Evolutionary conservation across 352 stramenopile species (phyloP).

Genomic region (Pythium dissimile): DNA sequence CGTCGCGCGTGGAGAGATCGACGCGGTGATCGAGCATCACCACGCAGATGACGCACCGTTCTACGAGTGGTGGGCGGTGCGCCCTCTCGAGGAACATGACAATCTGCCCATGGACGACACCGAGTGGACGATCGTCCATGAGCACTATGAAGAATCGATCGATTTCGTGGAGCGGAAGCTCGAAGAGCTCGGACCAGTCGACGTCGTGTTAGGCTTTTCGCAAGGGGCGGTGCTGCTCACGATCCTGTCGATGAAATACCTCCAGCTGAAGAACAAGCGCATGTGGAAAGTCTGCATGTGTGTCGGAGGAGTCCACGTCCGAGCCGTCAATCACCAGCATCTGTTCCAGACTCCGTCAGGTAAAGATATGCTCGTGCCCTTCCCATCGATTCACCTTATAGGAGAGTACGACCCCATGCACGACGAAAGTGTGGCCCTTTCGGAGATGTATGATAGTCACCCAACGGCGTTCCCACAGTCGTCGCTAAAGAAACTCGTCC

Average conservation of each 20-base stretch:
- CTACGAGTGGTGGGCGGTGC: slow-evolving; percentile 71
- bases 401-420: slow-evolving; percentile 36
- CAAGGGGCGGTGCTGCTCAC: slow-evolving; percentile 71
- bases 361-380: slow-evolving; percentile 17
- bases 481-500: slow-evolving; percentile 23
- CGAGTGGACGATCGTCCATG: slow-evolving; percentile 19
- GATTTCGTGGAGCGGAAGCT: slow-evolving; percentile 63
- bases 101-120: slow-evolving; percentile 23
- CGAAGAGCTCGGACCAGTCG: slow-evolving; percentile 54
- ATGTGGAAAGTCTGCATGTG: slow-evolving; percentile 48
- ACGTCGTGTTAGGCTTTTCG: slow-evolving; percentile 76
- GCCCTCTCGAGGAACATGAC: slow-evolving; percentile 40
- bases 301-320: slow-evolving; percentile 35
- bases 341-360: slow-evolving; percentile 33
- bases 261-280: slow-evolving; percentile 28
- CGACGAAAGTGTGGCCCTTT: slow-evolving; percentile 29
- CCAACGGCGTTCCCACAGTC: slow-evolving; percentile 16
- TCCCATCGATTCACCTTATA: slow-evolving; percentile 47
- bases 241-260: slow-evolving; percentile 55
- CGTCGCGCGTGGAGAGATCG: slow-evolving; percentile 46
- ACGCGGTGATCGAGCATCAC: slow-evolving; percentile 47
- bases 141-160: slow-evolving; percentile 29
- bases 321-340: slow-evolving; percentile 31
- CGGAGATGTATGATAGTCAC: slow-evolving; percentile 28
- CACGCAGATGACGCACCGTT: slow-evolving; percentile 60